Conservation (phyloP, 2,329 filamentous ascomycete genomes). For the Venturia oleaginea region DNA sequence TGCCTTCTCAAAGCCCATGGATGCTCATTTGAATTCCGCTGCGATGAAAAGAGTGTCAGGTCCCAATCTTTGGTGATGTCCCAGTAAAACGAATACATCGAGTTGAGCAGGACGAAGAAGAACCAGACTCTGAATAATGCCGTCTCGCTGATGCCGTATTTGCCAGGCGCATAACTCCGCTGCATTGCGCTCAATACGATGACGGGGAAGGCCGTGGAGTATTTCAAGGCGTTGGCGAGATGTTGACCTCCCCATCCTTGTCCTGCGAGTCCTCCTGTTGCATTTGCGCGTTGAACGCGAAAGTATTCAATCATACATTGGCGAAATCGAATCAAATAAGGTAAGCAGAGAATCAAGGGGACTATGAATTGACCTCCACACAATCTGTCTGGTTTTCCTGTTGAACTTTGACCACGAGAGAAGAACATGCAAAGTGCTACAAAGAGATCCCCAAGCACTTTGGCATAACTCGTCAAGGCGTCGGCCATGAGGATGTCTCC, state of each 20-base stretch:
- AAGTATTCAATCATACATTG: conserved; percentile 87
- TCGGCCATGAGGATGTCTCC: conserved; percentile 90
- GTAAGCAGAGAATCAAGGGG: conserved; percentile 73
- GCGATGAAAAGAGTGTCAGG: conserved; percentile 64
- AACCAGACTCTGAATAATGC: conserved; percentile 51
- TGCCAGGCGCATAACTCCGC: conserved; percentile 60
- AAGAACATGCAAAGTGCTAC: conserved; percentile 90
- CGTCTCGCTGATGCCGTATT: conserved; percentile 45
- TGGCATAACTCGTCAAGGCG: conserved; percentile 89
- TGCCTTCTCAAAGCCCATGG: conserved; percentile 69
- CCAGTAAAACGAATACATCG: conserved; percentile 96
- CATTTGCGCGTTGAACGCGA: conserved; percentile 55
- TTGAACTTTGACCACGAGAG: conserved; percentile 59
- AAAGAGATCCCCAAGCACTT: conserved; percentile 82
- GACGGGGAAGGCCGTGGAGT: conserved; percentile 87
- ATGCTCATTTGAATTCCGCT: conserved; percentile 53
- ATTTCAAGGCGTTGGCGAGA: conserved; percentile 89
- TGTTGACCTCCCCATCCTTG: conserved; percentile 75
- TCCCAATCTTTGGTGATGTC: conserved; percentile 97
- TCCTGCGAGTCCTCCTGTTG: conserved; percentile 33
- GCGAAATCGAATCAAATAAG: conserved; percentile 75
- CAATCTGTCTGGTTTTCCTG: conserved; percentile 67
- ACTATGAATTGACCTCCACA: conserved; percentile 75
- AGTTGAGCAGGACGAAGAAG: conserved; percentile 68
- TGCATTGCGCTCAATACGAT: conserved; percentile 71